Conservation (phyloP, 345 rosid species). For the Populus tremula region DNA sequence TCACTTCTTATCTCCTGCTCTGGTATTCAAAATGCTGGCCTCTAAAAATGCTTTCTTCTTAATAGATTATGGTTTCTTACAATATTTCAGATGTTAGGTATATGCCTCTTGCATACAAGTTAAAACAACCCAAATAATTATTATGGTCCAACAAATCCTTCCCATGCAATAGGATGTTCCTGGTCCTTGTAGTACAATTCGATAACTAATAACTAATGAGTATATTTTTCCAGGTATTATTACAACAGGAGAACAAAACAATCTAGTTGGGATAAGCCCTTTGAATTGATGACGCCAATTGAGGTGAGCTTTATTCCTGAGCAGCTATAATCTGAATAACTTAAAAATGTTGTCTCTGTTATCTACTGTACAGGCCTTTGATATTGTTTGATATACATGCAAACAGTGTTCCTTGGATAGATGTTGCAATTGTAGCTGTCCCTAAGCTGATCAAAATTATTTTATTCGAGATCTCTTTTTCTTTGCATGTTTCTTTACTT, state of each 20-base stretch:
- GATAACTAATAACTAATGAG: slow-evolving; percentile 1
- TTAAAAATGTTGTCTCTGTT: slow-evolving; percentile 4
- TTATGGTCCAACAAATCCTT: no score
- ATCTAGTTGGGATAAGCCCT: slow-evolving; percentile 98
- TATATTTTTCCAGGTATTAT: slow-evolving; percentile 62
- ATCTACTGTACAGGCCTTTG: slow-evolving; percentile 4
- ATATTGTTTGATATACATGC: slow-evolving; percentile 5
- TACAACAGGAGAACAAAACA: slow-evolving; percentile 89
- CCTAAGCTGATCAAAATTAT: slow-evolving; percentile 28
- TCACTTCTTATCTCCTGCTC: not conserved
- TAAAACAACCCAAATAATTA: not conserved
- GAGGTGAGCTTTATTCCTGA: slow-evolving; percentile 58
- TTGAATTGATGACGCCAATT: slow-evolving; percentile 89
- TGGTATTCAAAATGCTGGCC: not conserved
- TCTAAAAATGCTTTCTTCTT: not conserved
- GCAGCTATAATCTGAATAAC: slow-evolving; percentile 2
- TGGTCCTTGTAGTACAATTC: not conserved
- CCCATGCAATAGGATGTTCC: not conserved
- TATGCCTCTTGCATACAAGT: not conserved
- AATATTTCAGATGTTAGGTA: not conserved
- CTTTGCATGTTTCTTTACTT: slow-evolving; percentile 45
- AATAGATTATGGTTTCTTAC: not conserved
- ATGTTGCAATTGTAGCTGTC: slow-evolving; percentile 23
- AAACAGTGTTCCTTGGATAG: slow-evolving; percentile 21
- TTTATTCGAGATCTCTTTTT: slow-evolving; percentile 33